phyloP scores from a whole-genome alignment of 495 filamentous ascomycete species.

The Talaromyces liani region DNA sequence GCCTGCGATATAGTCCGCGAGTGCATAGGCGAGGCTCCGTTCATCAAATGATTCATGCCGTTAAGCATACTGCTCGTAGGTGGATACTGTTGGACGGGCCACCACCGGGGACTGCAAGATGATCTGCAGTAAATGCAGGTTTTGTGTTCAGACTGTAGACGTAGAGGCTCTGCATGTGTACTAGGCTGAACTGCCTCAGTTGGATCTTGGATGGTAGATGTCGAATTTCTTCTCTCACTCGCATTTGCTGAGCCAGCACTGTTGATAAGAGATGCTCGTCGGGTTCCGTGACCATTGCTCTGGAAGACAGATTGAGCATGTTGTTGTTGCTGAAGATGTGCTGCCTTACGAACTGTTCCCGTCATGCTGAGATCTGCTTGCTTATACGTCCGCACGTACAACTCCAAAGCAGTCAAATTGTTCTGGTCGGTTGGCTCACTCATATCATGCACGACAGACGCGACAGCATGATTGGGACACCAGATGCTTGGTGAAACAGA shows the following conservation, averaged over 20 bases:
- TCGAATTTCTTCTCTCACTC: slow-evolving; percentile 23
- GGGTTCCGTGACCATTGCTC: slow-evolving; percentile 19
- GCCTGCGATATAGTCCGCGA: slow-evolving; percentile 17
- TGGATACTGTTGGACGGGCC: slow-evolving; percentile 24
- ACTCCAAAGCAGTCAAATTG: slow-evolving; percentile 67
- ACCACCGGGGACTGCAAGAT: slow-evolving; percentile 36
- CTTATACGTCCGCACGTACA: slow-evolving; percentile 83
- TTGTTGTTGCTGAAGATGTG: slow-evolving; percentile 46
- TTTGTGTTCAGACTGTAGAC: slow-evolving; percentile 14
- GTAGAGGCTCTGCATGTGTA: slow-evolving; percentile 21
- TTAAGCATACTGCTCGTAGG: slow-evolving; percentile 11
- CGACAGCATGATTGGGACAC: slow-evolving; percentile 78
- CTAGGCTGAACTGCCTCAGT: slow-evolving; percentile 32
- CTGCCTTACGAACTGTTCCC: slow-evolving; percentile 85
- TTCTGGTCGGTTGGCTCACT: slow-evolving; percentile 57
- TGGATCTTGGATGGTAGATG: slow-evolving; percentile 21
- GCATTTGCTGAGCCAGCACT: slow-evolving; percentile 18
- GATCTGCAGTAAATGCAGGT: slow-evolving; percentile 34
- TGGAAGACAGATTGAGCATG: slow-evolving; percentile 24
- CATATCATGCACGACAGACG: slow-evolving; percentile 66
- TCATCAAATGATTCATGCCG: slow-evolving; percentile 21
- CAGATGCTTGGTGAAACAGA: slow-evolving; percentile 71
- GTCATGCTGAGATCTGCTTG: slow-evolving; percentile 86
- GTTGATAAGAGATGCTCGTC: slow-evolving; percentile 33
- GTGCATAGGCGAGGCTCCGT: slow-evolving; percentile 26